phyloP scores from a whole-genome alignment of 176 grass and related monocot genomes.

The Bolboschoenus planiculmis region DNA sequence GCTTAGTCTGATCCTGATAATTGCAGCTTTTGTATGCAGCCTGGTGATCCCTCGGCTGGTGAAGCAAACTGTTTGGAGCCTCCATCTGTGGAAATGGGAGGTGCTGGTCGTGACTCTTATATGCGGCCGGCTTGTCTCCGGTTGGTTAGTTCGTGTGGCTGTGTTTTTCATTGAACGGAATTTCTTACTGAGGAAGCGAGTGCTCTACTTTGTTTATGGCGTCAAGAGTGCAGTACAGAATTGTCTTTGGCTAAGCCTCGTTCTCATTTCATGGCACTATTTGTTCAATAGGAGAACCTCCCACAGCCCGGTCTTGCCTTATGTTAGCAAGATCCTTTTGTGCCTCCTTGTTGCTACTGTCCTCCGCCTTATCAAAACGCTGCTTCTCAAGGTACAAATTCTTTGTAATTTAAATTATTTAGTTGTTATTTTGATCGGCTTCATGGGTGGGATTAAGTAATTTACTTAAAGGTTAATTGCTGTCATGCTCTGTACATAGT shows the following conservation, averaged over 20 bases:
- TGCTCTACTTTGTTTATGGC: conserved; percentile 98
- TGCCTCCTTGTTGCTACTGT: conserved; percentile 77
- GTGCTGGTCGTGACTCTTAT: conserved; percentile 76
- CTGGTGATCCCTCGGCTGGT: conserved; percentile 31
- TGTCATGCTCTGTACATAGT: background rate
- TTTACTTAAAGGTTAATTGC: background rate
- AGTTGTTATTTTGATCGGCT: background rate
- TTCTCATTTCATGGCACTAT: conserved; percentile 69
- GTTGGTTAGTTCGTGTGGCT: conserved; percentile 61
- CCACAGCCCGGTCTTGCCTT: conserved; percentile 45
- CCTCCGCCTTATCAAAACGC: conserved; percentile 70
- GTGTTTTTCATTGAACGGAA: conserved; percentile 91
- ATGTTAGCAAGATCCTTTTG: conserved; percentile 80
- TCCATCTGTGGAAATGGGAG: conserved; percentile 96
- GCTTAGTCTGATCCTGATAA: conserved; percentile 64
- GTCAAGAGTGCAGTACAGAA: conserved; percentile 75
- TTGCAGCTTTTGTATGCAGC: conserved; percentile 65
- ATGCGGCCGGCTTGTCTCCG: conserved; percentile 85
- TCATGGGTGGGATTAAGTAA: background rate
- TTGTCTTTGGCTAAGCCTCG: conserved; percentile 81
- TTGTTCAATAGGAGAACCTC: conserved; percentile 54
- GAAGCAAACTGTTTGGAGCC: conserved; percentile 42
- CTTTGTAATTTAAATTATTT: background rate
- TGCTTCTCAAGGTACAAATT: conserved; percentile 65
- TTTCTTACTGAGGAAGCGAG: conserved; percentile 73